These are phyloP conservation scores for Colletotrichum australisinense DNA, from an alignment of 2,329 filamentous ascomycete genomes.

Conservation along the genomic window DNA sequence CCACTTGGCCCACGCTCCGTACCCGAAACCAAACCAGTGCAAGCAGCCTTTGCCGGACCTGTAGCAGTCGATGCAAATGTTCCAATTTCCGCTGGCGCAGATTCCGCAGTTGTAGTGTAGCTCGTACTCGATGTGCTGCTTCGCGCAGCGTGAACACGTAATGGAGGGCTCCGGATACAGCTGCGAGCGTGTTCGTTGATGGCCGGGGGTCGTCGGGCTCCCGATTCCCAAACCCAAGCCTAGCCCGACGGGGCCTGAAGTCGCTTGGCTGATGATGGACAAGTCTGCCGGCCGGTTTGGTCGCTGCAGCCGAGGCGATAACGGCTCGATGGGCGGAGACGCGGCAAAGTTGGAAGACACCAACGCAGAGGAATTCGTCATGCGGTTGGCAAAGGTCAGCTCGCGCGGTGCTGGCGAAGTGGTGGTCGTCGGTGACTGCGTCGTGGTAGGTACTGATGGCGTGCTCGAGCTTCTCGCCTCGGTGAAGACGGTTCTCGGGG, in stretches of 20 bases:
- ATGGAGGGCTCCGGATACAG: conserved; percentile 78
- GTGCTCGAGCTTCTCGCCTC: conserved; percentile 57
- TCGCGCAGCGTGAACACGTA: conserved; percentile 77
- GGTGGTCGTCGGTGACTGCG: conserved; percentile 35
- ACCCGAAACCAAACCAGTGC: conserved; percentile 90
- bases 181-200: conserved; percentile 57
- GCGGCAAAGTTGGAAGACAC: conserved; percentile 36
- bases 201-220: conserved; percentile 47
- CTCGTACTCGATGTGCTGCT: conserved; percentile 82
- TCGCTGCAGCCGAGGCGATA: conserved; percentile 35
- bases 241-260: conserved; percentile 42
- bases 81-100: conserved; percentile 79
- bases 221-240: conserved; percentile 45
- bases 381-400: conserved; percentile 52
- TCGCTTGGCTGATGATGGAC: conserved; percentile 48
- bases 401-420: conserved; percentile 40
- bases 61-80: conserved; percentile 86
- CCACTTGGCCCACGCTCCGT: conserved; percentile 76
- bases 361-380: conserved; percentile 36
- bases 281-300: conserved; percentile 53
- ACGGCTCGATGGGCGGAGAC: conserved; percentile 33
- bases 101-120: conserved; percentile 84
- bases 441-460: conserved; percentile 43
- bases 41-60: conserved; percentile 80
- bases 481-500: conserved; percentile 52